Evolutionary conservation across 345 rosid species (phyloP).

Genomic region (Aquilaria malaccensis): DNA sequence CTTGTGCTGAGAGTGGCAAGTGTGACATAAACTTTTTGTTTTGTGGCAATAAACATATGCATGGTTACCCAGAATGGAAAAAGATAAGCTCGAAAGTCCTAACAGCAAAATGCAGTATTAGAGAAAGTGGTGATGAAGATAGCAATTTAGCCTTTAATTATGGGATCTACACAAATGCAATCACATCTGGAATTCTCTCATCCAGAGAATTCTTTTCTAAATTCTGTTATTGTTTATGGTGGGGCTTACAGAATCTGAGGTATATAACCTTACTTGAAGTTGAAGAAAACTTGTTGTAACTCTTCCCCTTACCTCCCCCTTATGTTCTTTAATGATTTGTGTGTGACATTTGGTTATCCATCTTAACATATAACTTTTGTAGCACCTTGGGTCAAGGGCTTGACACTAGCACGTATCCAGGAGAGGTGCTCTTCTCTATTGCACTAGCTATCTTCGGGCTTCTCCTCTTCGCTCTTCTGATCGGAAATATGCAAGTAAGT

Average conservation of each 20-base stretch:
- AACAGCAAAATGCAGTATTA: constrained; percentile 27
- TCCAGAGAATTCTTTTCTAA: constrained; percentile 46
- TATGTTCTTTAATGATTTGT: neutral
- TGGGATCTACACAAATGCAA: constrained; percentile 72
- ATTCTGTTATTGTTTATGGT: constrained; percentile 83
- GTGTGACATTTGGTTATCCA: constrained; percentile 1
- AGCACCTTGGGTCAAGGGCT: constrained; percentile 93
- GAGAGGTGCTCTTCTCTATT: constrained; percentile 76
- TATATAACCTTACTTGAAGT: constrained; percentile 12
- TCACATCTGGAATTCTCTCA: constrained; percentile 45
- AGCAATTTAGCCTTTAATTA: constrained; percentile 38
- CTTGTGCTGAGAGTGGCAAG: constrained; percentile 34
- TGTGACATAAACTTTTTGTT: constrained; percentile 48
- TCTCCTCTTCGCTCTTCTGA: constrained; percentile 68
- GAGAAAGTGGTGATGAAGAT: constrained; percentile 22
- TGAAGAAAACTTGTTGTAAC: neutral
- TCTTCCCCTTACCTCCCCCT: neutral
- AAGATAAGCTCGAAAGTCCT: constrained; percentile 35
- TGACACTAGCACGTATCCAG: constrained; percentile 68
- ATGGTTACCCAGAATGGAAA: constrained; percentile 49
- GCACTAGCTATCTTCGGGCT: constrained; percentile 64
- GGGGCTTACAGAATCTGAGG: constrained; percentile 95
- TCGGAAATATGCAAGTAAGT: constrained; percentile 74
- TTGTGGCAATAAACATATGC: constrained; percentile 47
- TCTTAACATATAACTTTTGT: constrained; percentile 8